phyloP scores from a whole-genome alignment of 2,329 filamentous ascomycete species.

The Trichoderma atroviride region DNA sequence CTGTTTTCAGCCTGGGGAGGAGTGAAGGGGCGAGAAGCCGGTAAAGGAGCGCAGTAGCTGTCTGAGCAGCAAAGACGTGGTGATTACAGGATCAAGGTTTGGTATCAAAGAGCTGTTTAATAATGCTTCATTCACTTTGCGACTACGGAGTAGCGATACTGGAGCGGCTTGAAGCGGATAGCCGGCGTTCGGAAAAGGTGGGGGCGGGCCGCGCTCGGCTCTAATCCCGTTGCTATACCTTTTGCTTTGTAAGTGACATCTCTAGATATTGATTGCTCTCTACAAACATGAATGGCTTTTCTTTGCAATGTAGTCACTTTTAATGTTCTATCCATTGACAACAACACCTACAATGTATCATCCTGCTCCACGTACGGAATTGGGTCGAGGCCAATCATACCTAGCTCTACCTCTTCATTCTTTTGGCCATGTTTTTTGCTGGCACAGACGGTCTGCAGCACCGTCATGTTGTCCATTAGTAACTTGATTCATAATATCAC shows the following conservation, averaged over 20 bases:
- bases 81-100: not conserved
- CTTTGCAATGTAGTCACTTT: not conserved
- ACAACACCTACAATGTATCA: not conserved
- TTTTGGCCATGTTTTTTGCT: not conserved
- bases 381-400: not conserved
- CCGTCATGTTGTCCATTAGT: not conserved
- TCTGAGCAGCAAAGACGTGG: not conserved
- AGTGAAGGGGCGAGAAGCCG: not conserved
- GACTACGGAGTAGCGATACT: not conserved
- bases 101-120: not conserved
- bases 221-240: not conserved
- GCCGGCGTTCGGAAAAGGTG: slow-evolving; percentile 16
- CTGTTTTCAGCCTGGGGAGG: not conserved
- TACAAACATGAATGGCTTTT: not conserved
- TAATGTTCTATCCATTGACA: no score
- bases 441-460: not conserved
- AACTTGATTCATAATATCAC: not conserved
- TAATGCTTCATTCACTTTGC: not conserved
- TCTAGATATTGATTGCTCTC: not conserved
- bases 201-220: slow-evolving; percentile 11
- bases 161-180: slow-evolving; percentile 17
- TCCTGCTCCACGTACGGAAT: not conserved
- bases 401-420: not conserved
- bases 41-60: not conserved
- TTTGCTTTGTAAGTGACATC: not conserved